Evolutionary conservation across 306 rosid species (phyloP).

Genomic region (Potentilla sterilis): DNA sequence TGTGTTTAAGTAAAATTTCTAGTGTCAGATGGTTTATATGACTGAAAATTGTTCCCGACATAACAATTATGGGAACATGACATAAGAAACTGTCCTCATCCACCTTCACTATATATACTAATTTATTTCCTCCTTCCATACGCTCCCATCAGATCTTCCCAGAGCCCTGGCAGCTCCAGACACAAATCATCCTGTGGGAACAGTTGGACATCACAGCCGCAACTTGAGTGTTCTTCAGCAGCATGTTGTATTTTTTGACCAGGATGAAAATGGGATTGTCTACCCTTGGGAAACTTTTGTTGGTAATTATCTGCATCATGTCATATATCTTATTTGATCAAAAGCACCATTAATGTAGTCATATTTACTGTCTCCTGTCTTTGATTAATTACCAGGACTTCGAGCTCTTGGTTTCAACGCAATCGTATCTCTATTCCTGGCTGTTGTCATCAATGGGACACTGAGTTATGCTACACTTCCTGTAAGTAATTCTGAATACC

Average conservation of each 20-base stretch:
- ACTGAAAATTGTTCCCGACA: neutral
- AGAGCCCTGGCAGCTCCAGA: slow-evolving; percentile 78
- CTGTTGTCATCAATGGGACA: slow-evolving; percentile 39
- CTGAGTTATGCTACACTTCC: slow-evolving; percentile 72
- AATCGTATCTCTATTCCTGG: slow-evolving; percentile 44
- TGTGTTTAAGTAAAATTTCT: neutral
- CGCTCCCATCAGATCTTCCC: slow-evolving; percentile 45
- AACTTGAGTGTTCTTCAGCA: slow-evolving; percentile 80
- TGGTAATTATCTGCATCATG: slow-evolving; percentile 30
- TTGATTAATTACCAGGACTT: slow-evolving; percentile 38
- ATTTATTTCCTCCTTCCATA: neutral
- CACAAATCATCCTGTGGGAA: slow-evolving; percentile 65
- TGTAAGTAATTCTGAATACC: slow-evolving; percentile 37
- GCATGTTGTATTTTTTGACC: slow-evolving; percentile 76
- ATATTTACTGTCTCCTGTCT: neutral
- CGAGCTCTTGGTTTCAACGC: slow-evolving; percentile 72
- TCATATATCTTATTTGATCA: neutral
- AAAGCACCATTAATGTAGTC: neutral
- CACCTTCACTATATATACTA: neutral
- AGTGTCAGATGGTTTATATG: neutral
- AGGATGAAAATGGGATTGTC: slow-evolving; percentile 65
- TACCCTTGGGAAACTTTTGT: slow-evolving; percentile 88
- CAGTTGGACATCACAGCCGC: slow-evolving; percentile 50
- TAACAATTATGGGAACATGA: neutral
- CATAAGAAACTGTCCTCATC: neutral